A percentile compares a stretch with the other conserved stretches of the same genome.
Conservation (phyloP, 345 rosid genomes). For the Bruguiera sexangula region DNA sequence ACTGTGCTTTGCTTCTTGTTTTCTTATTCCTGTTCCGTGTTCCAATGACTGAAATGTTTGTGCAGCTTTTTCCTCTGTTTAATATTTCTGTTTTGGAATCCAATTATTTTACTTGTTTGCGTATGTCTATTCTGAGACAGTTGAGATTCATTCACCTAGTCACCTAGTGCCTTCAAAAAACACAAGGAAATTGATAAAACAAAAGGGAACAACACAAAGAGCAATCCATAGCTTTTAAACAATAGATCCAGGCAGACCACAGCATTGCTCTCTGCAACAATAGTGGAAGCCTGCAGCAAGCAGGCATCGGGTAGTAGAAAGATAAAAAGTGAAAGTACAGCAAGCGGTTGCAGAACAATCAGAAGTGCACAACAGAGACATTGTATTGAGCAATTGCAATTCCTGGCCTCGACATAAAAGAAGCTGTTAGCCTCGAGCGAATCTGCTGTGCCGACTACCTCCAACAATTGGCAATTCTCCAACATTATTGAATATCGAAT, state of each 20-base stretch:
- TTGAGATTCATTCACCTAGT: no score
- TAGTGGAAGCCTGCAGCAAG: no score
- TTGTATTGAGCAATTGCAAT: conserved; percentile 29
- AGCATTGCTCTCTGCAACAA: not conserved
- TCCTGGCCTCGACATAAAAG: not conserved
- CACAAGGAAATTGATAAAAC: no score
- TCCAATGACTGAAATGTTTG: conserved; percentile 9
- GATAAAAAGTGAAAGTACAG: no score
- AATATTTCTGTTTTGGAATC: not conserved
- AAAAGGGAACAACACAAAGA: no score
- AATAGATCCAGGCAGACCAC: not conserved
- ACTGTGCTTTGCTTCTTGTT: conserved; percentile 10
- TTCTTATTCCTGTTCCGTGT: conserved; percentile 10
- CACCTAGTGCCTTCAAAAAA: no score
- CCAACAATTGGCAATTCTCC: conserved; percentile 23
- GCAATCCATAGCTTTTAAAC: not conserved
- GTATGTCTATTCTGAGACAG: no score
- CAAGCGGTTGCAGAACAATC: not conserved
- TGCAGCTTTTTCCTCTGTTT: conserved; percentile 5
- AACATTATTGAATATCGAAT: not conserved
- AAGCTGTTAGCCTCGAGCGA: conserved; percentile 16
- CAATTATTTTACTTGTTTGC: not conserved
- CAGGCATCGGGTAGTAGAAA: no score
- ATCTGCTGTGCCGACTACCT: conserved; percentile 15
- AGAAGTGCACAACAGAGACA: conserved; percentile 20